Evolutionary conservation across 2,329 filamentous ascomycete species (phyloP).

Genomic region (Epichloe hybrida): DNA sequence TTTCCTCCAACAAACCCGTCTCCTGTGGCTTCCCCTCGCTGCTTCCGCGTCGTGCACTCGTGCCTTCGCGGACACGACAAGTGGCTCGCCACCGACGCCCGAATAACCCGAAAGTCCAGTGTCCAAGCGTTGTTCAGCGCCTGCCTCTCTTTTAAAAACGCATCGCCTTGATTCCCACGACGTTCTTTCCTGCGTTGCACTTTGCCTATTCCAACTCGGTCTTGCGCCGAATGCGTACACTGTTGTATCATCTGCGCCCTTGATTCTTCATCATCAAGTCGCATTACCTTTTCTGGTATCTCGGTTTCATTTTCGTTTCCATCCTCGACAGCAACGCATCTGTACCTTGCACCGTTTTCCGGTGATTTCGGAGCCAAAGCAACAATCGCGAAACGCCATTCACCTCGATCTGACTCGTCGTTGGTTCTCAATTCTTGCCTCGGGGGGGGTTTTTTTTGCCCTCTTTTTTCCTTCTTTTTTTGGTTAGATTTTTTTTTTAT

Average conservation of each 20-base stretch:
- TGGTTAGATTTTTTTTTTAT: conserved; percentile 18
- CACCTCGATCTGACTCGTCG: not conserved
- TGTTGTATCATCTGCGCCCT: not conserved
- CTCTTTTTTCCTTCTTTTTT: conserved; percentile 10
- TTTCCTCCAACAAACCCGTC: not conserved
- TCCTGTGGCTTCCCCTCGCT: not conserved
- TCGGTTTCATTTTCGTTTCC: not conserved
- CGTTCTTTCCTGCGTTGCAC: conserved; percentile 2
- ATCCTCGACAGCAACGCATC: not conserved
- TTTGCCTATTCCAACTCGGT: not conserved
- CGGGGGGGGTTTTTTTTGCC: conserved; percentile 4
- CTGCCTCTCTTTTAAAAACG: conserved; percentile 1
- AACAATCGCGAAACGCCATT: not conserved
- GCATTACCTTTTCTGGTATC: not conserved
- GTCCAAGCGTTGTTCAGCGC: not conserved
- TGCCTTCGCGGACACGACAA: not conserved
- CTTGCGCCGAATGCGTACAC: not conserved
- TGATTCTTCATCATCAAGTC: not conserved
- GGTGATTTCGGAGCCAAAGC: not conserved
- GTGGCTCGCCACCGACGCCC: not conserved
- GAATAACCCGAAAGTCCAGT: not conserved
- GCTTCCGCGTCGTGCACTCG: not conserved
- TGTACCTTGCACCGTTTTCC: not conserved
- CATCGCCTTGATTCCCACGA: not conserved
- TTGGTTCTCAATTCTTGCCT: not conserved